Evolutionary conservation across 192 early-diverging fungal species (phyloP).

Genomic region (Phycomyces nitens): DNA sequence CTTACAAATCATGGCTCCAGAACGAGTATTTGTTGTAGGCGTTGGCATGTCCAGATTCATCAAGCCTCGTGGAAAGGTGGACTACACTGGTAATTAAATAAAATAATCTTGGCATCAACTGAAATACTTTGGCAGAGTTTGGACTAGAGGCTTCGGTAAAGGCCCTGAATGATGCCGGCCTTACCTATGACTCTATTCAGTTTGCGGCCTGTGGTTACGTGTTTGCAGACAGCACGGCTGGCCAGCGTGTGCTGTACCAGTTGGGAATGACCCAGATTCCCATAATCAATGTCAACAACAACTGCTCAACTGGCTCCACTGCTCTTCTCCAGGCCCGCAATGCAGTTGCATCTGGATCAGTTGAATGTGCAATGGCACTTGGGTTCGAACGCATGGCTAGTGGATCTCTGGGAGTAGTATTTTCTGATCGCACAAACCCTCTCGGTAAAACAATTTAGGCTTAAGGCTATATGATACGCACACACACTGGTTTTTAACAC

Average conservation of each 20-base stretch:
- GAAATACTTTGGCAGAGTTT: constrained; percentile 37
- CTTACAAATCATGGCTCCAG: background rate
- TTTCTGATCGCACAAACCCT: constrained; percentile 61
- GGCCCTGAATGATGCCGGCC: constrained; percentile 67
- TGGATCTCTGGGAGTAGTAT: constrained; percentile 48
- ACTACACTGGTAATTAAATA: constrained; percentile 43
- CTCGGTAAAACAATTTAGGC: constrained; percentile 31
- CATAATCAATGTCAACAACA: constrained; percentile 72
- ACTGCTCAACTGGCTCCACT: constrained; percentile 72
- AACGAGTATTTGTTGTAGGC: constrained; percentile 39
- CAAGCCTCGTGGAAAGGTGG: constrained; percentile 48
- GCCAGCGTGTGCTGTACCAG: constrained; percentile 70
- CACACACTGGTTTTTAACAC: too few species aligned
- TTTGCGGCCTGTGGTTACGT: constrained; percentile 45
- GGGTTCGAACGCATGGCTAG: constrained; percentile 72
- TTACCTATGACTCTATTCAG: constrained; percentile 65
- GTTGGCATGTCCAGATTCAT: constrained; percentile 65
- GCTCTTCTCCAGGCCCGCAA: constrained; percentile 63
- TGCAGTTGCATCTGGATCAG: constrained; percentile 54
- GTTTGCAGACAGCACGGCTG: constrained; percentile 64
- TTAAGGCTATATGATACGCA: background rate
- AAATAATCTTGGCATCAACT: too few species aligned
- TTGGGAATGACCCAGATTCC: constrained; percentile 74
- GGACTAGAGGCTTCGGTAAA: constrained; percentile 62
- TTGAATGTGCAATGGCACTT: constrained; percentile 68